phyloP scores from a whole-genome alignment of 225 moss, liverwort and hornwort genomes.

The Bryoerythrophyllum caledonicum region DNA sequence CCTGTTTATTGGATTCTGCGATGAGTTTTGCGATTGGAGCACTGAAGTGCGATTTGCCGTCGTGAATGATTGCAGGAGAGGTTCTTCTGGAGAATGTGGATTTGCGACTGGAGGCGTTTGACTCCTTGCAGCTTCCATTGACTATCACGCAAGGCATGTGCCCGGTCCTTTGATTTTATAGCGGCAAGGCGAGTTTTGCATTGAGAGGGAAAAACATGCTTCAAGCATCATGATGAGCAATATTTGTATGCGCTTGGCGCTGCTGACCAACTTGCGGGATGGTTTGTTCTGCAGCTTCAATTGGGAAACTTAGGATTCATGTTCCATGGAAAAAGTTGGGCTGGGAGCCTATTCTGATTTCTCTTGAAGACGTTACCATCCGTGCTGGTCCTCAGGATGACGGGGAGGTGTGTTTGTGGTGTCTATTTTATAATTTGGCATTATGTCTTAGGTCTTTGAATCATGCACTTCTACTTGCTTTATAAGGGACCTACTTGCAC shows the following conservation, averaged over 20 bases:
- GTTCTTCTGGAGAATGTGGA: slow-evolving; percentile 93
- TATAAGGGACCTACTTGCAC: background rate
- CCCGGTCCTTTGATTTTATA: slow-evolving; percentile 6
- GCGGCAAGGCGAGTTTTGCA: slow-evolving; percentile 9
- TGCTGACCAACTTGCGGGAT: slow-evolving; percentile 14
- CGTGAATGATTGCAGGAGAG: slow-evolving; percentile 64
- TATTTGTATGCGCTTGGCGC: slow-evolving; percentile 7
- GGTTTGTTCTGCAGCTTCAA: slow-evolving; percentile 62
- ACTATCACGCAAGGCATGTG: slow-evolving; percentile 86
- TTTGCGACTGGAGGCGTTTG: slow-evolving; percentile 92
- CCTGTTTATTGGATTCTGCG: background rate
- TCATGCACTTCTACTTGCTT: slow-evolving; percentile 20
- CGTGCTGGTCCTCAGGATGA: slow-evolving; percentile 82
- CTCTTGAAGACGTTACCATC: slow-evolving; percentile 76
- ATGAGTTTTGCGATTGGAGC: background rate
- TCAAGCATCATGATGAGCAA: slow-evolving; percentile 3
- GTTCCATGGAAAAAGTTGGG: slow-evolving; percentile 98
- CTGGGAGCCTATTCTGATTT: slow-evolving; percentile 91
- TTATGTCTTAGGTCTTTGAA: slow-evolving; percentile 6
- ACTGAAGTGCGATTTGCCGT: slow-evolving; percentile 26
- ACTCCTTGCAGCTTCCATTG: slow-evolving; percentile 88
- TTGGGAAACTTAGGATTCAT: slow-evolving; percentile 77
- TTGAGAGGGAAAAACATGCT: background rate
- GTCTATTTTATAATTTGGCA: background rate
- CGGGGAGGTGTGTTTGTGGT: slow-evolving; percentile 58